phyloP scores from a whole-genome alignment of 192 early-diverging fungal genomes.

The Coemansia sp. region DNA sequence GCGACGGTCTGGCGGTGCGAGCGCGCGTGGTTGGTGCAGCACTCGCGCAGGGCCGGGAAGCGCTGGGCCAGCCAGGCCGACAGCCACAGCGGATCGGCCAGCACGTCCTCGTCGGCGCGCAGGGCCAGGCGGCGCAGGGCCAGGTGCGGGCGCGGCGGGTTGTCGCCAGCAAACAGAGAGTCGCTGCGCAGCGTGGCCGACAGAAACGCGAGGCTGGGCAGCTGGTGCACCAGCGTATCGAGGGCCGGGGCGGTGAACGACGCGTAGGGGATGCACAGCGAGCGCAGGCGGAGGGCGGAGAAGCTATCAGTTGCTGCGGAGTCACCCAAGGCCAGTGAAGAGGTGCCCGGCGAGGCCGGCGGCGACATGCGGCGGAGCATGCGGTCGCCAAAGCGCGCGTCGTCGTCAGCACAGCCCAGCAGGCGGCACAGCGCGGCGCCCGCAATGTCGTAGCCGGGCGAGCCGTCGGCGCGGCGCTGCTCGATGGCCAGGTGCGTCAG shows the following conservation, averaged over 20 bases:
- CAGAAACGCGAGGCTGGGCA: slow-evolving; percentile 35
- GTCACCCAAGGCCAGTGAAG: no score
- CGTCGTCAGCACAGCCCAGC: slow-evolving; percentile 33
- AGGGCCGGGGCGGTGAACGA: slow-evolving; percentile 39
- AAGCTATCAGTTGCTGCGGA: no score
- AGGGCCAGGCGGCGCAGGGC: slow-evolving; percentile 31
- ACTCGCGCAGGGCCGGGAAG: slow-evolving; percentile 46
- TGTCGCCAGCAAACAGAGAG: slow-evolving; percentile 10
- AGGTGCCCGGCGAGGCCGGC: neutral
- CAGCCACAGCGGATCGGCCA: slow-evolving; percentile 40
- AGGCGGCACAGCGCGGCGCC: slow-evolving; percentile 41
- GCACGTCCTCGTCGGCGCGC: slow-evolving; percentile 48
- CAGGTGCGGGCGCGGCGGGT: slow-evolving; percentile 10
- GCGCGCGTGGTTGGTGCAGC: slow-evolving; percentile 48
- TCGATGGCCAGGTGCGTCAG: slow-evolving; percentile 50
- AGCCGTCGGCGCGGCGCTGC: slow-evolving; percentile 48
- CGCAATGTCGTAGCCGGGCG: slow-evolving; percentile 44
- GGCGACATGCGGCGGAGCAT: slow-evolving; percentile 29
- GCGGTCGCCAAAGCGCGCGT: slow-evolving; percentile 16
- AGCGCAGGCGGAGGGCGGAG: neutral
- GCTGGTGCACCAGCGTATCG: slow-evolving; percentile 35
- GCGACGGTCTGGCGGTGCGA: slow-evolving; percentile 34
- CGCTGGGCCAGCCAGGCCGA: slow-evolving; percentile 40
- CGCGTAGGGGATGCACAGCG: slow-evolving; percentile 42
- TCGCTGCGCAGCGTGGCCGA: slow-evolving; percentile 46